Conservation (phyloP, 352 stramenopile species). For the Globisporangium radiosum region DNA sequence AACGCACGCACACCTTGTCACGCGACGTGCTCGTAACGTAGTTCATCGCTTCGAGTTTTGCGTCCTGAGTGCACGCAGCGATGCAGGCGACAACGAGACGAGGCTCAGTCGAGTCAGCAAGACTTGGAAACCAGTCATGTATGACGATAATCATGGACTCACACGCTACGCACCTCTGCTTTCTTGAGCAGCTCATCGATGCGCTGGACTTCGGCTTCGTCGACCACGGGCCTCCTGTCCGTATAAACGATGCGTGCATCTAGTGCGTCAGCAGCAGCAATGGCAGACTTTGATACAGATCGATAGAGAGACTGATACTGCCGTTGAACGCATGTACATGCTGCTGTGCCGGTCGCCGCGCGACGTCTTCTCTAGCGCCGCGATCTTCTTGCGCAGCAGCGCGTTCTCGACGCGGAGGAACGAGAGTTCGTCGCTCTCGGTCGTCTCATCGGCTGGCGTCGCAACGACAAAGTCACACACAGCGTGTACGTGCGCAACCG, state of each 20-base stretch:
- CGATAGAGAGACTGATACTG: too few species aligned
- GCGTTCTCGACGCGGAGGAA: constrained; percentile 58
- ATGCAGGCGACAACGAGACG: too few species aligned
- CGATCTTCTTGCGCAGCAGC: constrained; percentile 64
- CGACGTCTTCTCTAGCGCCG: constrained; percentile 55
- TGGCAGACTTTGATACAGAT: not conserved
- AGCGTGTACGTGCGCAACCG: not conserved
- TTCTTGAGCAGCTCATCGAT: constrained; percentile 76
- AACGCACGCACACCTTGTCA: constrained; percentile 43
- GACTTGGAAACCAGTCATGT: too few species aligned
- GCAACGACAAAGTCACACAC: not conserved
- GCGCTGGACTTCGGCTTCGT: constrained; percentile 55
- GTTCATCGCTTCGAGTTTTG: constrained; percentile 66
- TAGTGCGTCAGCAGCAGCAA: too few species aligned
- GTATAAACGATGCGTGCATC: too few species aligned
- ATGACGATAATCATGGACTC: too few species aligned
- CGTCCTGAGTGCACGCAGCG: constrained; percentile 23
- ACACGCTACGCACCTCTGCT: constrained; percentile 32
- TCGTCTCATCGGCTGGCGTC: constrained; percentile 11
- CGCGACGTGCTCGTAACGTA: constrained; percentile 66
- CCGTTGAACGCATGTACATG: not conserved
- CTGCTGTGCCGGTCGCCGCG: not conserved
- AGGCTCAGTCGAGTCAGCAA: too few species aligned
- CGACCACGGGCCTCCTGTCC: constrained; percentile 37
- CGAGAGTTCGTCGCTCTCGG: constrained; percentile 34